Conservation (phyloP, 129 eudicot genomes). For the Pittosporum tobira region DNA sequence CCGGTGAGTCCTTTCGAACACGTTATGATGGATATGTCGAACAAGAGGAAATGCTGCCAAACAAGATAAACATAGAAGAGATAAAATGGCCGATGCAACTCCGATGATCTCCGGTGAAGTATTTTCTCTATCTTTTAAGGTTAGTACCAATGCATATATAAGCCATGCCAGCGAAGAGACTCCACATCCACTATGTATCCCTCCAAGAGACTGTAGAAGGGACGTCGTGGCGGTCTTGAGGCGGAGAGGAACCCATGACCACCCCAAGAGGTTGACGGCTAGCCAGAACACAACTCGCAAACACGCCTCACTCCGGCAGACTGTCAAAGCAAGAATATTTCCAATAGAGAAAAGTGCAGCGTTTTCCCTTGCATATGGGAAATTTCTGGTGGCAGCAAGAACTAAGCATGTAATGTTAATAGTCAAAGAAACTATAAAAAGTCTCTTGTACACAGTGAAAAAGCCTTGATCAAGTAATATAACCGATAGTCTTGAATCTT, state of each 20-base stretch:
- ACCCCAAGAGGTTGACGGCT: conserved; percentile 45
- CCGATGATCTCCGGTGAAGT: conserved; percentile 36
- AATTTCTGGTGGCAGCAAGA: conserved; percentile 47
- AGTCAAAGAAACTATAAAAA: conserved; percentile 38
- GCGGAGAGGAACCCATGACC: conserved; percentile 50
- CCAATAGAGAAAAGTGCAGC: conserved; percentile 53
- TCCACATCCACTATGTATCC: conserved; percentile 73
- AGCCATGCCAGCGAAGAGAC: conserved; percentile 65
- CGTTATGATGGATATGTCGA: conserved; percentile 71
- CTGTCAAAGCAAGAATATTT: conserved; percentile 46
- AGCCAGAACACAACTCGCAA: conserved; percentile 53
- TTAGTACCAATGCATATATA: conserved; percentile 43
- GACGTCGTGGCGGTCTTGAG: conserved; percentile 50
- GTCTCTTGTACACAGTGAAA: conserved; percentile 61
- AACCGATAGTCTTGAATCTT: conserved; percentile 42
- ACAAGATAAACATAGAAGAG: conserved; percentile 37
- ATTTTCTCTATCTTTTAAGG: conserved; percentile 45
- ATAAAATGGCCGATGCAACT: conserved; percentile 39
- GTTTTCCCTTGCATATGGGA: conserved; percentile 41
- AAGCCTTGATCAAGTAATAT: conserved; percentile 74
- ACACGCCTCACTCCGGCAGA: conserved; percentile 63
- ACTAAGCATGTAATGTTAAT: conserved; percentile 40
- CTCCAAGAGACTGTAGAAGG: conserved; percentile 62
- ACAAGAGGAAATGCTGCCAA: conserved; percentile 64
- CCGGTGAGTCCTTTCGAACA: conserved; percentile 61